A percentile compares a stretch with the other conserved stretches of the same genome.
Conservation (phyloP, 176 grass and related monocot species). For the Pharus latifolius region DNA sequence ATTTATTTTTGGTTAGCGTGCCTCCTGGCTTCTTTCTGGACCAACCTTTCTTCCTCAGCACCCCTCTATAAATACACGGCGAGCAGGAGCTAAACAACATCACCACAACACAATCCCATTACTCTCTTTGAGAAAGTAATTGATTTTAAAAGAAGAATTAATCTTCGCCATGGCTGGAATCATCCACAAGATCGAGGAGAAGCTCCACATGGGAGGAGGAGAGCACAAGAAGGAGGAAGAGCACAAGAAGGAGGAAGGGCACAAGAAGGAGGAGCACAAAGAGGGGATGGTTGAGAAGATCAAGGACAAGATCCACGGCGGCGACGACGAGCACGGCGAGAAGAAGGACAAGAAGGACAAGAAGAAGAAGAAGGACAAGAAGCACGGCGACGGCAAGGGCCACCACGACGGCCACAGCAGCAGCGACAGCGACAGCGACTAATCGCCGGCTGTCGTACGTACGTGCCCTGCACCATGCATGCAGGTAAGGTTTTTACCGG, state of each 20-base stretch:
- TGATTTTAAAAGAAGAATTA: background rate
- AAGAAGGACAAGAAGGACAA: conserved; percentile 32
- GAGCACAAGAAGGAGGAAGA: conserved; percentile 48
- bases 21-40: no score
- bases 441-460: background rate
- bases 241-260: conserved; percentile 40
- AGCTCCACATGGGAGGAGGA: conserved; percentile 75
- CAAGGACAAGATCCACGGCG: conserved; percentile 80
- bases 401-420: conserved; percentile 35
- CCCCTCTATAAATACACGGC: conserved; percentile 43
- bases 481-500: no score
- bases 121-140: background rate
- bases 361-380: conserved; percentile 42
- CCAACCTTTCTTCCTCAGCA: no score
- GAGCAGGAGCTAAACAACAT: background rate
- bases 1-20: no score
- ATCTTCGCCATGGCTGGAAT: conserved; percentile 59
- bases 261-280: conserved; percentile 62
- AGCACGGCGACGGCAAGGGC: conserved; percentile 45
- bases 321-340: conserved; percentile 31
- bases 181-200: conserved; percentile 87
- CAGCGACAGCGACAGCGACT: conserved; percentile 87
- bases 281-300: conserved; percentile 67
- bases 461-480: background rate
- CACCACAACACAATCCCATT: conserved; percentile 3